Evolutionary conservation across 192 early-diverging fungal genomes (phyloP), one percentile per base, ranked within the genome.

Genomic region (Backusella tuberculispora): DNA sequence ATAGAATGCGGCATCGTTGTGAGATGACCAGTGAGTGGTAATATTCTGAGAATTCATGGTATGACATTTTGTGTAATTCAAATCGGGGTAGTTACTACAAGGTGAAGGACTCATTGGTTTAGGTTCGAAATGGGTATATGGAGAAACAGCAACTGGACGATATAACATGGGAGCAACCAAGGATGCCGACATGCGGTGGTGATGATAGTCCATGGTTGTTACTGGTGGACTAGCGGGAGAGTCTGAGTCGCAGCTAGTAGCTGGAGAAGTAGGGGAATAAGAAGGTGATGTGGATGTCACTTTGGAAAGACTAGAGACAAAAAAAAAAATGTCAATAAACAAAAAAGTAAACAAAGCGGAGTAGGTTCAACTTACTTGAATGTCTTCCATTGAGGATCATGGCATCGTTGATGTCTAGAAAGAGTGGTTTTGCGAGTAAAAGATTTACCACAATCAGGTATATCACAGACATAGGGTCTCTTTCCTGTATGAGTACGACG

Each of bases 401-500:
- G 89, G 66, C 85, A 84, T 40, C 85, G 78, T 71, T 84, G 81
- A 74, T 92, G 91, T 41, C 90, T 78, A 7, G 90, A 89, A 10
- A 92, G 74, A 6, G 89, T 89, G 4, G 88, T 91, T 45, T 85
- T 84, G 19, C 91, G 81, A 34, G 88, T 92, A 76, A 94, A 95
- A 0, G 87, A 81, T 73, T 94, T 94, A 17, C 79, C 86, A 74
- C 94, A 95, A 6, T 89, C 90, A 9, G 86, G 81, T 71, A 85
- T 85, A 17, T 79, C 75, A 72, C 92, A 93, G 13, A 85, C 84
- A 80, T 91, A 94, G 1, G 93, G 90, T 66, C 93, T 85, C 78
- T 92, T 92, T 56, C 91, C 92, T 73, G 89, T 90, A 76, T 94
- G 93, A 0, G 90, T 91, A 66, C 91, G 87, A 29, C 92, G 86